phyloP scores from a whole-genome alignment of 805 yeast species.

The Teunomyces gatunensis region DNA sequence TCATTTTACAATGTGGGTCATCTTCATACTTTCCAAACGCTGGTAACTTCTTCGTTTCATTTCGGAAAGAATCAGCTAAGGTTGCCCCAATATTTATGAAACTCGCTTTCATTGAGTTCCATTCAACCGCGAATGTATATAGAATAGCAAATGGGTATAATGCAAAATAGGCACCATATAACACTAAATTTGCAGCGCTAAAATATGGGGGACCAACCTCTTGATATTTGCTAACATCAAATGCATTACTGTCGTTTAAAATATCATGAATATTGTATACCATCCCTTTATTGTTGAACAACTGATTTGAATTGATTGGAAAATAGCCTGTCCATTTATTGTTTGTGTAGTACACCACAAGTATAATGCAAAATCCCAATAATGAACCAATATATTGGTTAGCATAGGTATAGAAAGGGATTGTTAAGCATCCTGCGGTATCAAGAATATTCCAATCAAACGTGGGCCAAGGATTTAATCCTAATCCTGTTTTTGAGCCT shows the following conservation, averaged over 20 bases:
- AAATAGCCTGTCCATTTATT: slow-evolving; percentile 49
- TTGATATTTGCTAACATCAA: slow-evolving; percentile 48
- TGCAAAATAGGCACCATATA: slow-evolving; percentile 56
- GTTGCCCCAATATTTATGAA: slow-evolving; percentile 33
- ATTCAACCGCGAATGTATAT: slow-evolving; percentile 46
- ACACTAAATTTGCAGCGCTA: slow-evolving; percentile 58
- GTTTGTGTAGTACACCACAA: slow-evolving; percentile 44
- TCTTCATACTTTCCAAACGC: neutral
- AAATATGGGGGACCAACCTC: slow-evolving; percentile 66
- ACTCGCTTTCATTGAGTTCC: slow-evolving; percentile 40
- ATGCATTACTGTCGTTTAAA: slow-evolving; percentile 39
- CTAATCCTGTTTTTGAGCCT: slow-evolving; percentile 38
- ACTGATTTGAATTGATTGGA: slow-evolving; percentile 50
- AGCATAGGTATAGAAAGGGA: slow-evolving; percentile 43
- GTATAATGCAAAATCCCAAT: slow-evolving; percentile 31
- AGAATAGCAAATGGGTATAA: slow-evolving; percentile 55
- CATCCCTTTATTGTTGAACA: slow-evolving; percentile 52
- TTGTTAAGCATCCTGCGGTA: slow-evolving; percentile 36
- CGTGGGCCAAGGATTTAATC: slow-evolving; percentile 41
- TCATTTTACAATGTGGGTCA: slow-evolving; percentile 26
- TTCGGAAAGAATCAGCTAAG: slow-evolving; percentile 23
- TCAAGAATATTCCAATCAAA: slow-evolving; percentile 44
- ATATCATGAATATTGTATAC: slow-evolving; percentile 47
- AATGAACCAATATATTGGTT: slow-evolving; percentile 39
- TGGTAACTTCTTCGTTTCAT: neutral